These are phyloP conservation scores for Earliella scabrosa DNA, from an alignment of 1,284 basidiomycete genomes.

Conservation along the genomic window DNA sequence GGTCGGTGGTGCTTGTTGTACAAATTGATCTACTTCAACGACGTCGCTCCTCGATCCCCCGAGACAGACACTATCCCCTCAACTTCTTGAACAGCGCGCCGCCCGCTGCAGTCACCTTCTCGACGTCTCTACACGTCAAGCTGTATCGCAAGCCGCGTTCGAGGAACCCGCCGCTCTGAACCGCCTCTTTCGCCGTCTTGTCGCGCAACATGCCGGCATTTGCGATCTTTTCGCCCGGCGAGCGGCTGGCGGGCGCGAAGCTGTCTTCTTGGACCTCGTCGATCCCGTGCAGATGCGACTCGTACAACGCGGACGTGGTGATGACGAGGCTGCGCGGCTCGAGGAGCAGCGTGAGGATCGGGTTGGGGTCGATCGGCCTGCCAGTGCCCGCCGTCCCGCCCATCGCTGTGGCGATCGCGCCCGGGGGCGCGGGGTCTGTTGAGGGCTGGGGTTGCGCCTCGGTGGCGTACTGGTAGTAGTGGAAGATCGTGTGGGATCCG, in stretches of 20 bases:
- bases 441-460: conserved; percentile 9
- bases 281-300: conserved; percentile 78
- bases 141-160: conserved; percentile 72
- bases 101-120: conserved; percentile 49
- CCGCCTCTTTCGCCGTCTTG: conserved; percentile 39
- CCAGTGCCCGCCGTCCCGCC: conserved; percentile 35
- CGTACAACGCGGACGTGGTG: conserved; percentile 72
- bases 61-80: conserved; percentile 6
- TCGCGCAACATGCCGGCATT: conserved; percentile 58
- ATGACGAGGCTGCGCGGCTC: conserved; percentile 85
- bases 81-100: conserved; percentile 26
- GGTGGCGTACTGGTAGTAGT: conserved; percentile 76
- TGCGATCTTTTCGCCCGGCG: conserved; percentile 43
- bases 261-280: conserved; percentile 54
- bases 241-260: conserved; percentile 33
- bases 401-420: conserved; percentile 1
- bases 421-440: neutral
- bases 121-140: conserved; percentile 87
- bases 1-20: neutral
- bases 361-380: conserved; percentile 62
- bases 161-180: conserved; percentile 53
- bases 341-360: conserved; percentile 75
- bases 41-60: too few species aligned
- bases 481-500: conserved; percentile 82
- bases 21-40: too few species aligned